Evolutionary conservation across 768 basidiomycete genomes (phyloP), one percentile per base, ranked within the genome.

Genomic region (Suillus subaureus): DNA sequence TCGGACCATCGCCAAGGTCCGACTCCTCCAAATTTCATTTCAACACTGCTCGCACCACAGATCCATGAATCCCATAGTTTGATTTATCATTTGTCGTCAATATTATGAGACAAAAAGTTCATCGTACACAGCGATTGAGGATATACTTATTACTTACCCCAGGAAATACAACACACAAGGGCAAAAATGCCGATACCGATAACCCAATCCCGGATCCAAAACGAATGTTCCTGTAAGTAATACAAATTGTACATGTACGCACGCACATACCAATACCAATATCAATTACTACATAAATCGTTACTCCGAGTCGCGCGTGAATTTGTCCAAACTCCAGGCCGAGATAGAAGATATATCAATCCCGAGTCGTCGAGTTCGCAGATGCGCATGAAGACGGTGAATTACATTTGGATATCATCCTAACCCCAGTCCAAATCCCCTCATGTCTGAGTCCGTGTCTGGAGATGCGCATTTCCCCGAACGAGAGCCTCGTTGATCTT

Each of bases 401-500:
- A 39, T 39, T 26, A 58, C 37, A 28, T 28, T 40, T 28, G 18
- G 11, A 21, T 42, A 57, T 57, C 56, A 39, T 37, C n/a, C 11
- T 21, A 45, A 45, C 21, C 6, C 13, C 23, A 3, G 11, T 12
- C 26, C 18, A 26, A 13, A 15, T 13, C 6, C 6, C 13, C 33
- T 35, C 6, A 60, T 60, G 58, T 15, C 58, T 28, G 21, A 55
- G 54, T 60, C 39, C 40, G 58, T 28, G 58, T 55, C 21, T 55
- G 54, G 31, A n/a, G 31, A 54, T 54, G 28, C 11, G 31, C 18
- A 33, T 21, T 54, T 13, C 31, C 39, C 39, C 40, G 58, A 12
- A 71, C 63, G 39, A 75, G 49, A n/a, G 74, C 74, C 23, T 72
- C 63, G 43, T 81, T 78, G 56, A 84, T 81, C 70, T 78, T 82